Base-by-base conservation (phyloP, 805 yeast genomes). In the Danielozyma ontarioensis region DNA sequence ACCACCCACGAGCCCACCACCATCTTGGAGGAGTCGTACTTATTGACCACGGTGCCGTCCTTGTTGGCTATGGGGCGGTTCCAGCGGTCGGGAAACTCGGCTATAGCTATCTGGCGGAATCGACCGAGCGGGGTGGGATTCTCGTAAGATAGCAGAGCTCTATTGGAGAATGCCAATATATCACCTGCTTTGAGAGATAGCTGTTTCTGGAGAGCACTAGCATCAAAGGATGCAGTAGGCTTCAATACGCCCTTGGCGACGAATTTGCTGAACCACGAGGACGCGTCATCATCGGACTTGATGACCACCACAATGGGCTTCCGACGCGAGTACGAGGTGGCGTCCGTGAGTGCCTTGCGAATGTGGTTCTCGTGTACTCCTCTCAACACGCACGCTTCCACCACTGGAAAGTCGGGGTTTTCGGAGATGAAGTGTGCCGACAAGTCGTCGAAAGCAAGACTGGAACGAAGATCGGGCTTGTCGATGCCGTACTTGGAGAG, bases 101-200 rank as follows among this genome's bases (percentile, higher is more conserved):
- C 69, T 16, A 82, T 76, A 0, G 87, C 76, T 32, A 85, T 49
- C 50, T 88, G 96, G 37, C 98, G 71, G 43, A 85, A 72, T 34
- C 82, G 71, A 0, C 98, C 98, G 33, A 93, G 59, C 0, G 98
- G 97, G 0, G 97, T 93, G 14, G 97, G 97, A 50, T 87, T 90
- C 50, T 90, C 98, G 52, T 86, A 90, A 0, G 90, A 63, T 15
- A 76, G 37, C 11, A 53, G 49, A 2, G 83, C 74, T 39, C 97
- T 70, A n/a, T 83, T 84, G n/a, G 87, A 70, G 11, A 83, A 71
- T 3, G 89, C 90, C 21, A 93, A 50, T 3, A 85, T 61, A 53
- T 87, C 96, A 27, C 95, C 96, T 1, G 71, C 58, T 27, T 66
- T 41, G 14, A 86, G 51, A 13, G 60, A 47, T 15, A 84, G 52